Evolutionary conservation across 1,139 yeast genomes (phyloP), one percentile per base, ranked within the genome.

Genomic region (Suhomyces terraborum): DNA sequence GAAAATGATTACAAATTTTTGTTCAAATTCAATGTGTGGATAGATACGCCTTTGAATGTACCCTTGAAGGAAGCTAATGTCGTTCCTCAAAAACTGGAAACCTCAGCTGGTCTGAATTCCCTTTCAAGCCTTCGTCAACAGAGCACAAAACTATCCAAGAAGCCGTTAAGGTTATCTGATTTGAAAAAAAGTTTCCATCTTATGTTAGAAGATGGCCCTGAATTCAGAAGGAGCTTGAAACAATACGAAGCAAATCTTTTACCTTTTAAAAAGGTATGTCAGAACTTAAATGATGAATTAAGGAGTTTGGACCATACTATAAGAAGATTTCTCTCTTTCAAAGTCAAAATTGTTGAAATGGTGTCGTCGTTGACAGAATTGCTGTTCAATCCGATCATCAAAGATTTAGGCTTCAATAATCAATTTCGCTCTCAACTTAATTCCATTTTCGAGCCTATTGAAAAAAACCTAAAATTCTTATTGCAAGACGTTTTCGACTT

Each of bases 171-270:
- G 18, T 35, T 46, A 10, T 31, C 35, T 4, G 41, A 46, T 26
- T 41, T 45, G 14, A 47, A 42, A 20, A 35, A 42, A 8, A 48
- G 52, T 5, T 71, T 70, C 46, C 58, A 52, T 36, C 67, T 70
- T 38, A 58, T 58, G 32, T 66, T 68, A 54, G 85, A 81, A 43
- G 95, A 86, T 55, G 94, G 94, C 0, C 95, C 95, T 0, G 75
- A 80, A 33, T 85, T 86, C 55, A 66, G 94, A 36, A 80, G 77
- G 24, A 65, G 80, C 0, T 60, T 86, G 14, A 64, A 67, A 9
- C 66, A 67, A 7, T 75, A 80, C 53, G 94, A 86, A 56, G 66
- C 68, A 17, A 66, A 69, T 36, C 66, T 84, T 0, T 77, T 79
- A 0, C 58, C 61, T 14, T 65, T 82, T 47, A 74, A 76, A 43